Conservation (phyloP, 306 rosid species). For the Cajanus cajan region DNA sequence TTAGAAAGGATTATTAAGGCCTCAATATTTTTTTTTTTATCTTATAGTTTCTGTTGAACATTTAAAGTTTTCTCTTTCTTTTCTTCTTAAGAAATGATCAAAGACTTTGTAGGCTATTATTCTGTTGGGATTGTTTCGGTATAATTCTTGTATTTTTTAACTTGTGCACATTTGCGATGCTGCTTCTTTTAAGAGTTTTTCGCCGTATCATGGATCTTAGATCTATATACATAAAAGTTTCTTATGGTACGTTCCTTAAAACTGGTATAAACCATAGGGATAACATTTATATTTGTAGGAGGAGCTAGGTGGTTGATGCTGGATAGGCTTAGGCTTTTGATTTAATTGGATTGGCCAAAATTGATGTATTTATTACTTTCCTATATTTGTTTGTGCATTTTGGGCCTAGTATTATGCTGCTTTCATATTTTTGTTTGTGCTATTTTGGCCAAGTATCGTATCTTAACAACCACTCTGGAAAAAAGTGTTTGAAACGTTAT, state of each 20-base stretch:
- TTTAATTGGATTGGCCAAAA: background rate
- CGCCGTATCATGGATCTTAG: background rate
- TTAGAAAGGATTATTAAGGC: constrained; percentile 31
- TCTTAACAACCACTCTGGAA: background rate
- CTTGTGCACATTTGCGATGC: constrained; percentile 5
- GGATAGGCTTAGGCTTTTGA: background rate
- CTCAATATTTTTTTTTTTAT: constrained; percentile 19
- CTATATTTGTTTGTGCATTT: too few species aligned
- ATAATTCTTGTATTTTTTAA: constrained; percentile 2
- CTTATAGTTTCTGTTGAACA: constrained; percentile 34
- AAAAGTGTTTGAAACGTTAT: background rate
- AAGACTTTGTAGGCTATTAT: constrained; percentile 20
- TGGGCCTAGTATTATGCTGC: background rate
- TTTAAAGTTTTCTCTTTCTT: background rate
- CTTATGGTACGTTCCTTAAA: background rate
- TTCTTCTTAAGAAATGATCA: constrained; percentile 8
- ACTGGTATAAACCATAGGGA: background rate
- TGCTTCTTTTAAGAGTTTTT: background rate
- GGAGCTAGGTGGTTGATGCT: background rate
- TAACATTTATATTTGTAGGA: background rate
- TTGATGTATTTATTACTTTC: background rate
- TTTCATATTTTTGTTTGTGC: background rate
- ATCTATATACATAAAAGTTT: background rate
- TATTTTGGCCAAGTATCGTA: background rate
- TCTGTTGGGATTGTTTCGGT: constrained; percentile 37